Evolutionary conservation across 345 rosid species (phyloP), one percentile per base, ranked within the genome.

Genomic region (Punica granatum): DNA sequence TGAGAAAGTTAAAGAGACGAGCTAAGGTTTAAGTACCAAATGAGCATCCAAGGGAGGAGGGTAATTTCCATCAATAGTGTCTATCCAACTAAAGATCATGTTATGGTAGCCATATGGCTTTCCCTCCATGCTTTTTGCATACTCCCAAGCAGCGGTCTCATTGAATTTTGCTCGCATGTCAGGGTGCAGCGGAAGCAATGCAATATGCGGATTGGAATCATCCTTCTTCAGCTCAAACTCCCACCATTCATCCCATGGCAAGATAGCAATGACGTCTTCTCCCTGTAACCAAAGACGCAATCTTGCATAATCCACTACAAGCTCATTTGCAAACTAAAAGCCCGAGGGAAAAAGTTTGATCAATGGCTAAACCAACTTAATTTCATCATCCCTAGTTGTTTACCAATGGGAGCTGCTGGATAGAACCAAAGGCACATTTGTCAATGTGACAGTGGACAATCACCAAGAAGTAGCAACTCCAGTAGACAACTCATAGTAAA

Each of bases 171-270:
- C 90, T 63, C 89, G 93, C 63, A 82, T 31, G 72, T 88, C 92
- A 70, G 93, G 97, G 81, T 79, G 96, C 82, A 92, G 73, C 53
- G 96, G 98, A 76, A 92, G 90, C 80, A 90, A 77, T 30, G 96
- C 97, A 48, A 92, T 86, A 35, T 92, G 98, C 2, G 97, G 98
- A 75, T 88, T 81, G 19, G 97, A 74, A 44, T 90, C 89, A 80
- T 92, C 98, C 74, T 81, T 87, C 43, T 81, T 88, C 73, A 79
- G 86, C 80, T 92, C 98, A 70, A 86, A 92, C 42, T 92, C 92
- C 98, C 98, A 92, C 98, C 98, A 90, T 80, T 92, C 93, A 44
- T 92, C 98, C 98, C 98, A 92, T 30, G 97, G 88, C 67, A 90
- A 30, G 58, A 92, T 31, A 23, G 95, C 92, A 76, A 90, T 74